phyloP scores from a whole-genome alignment of 148 eudicot species.

The Persicaria tinctoria region DNA sequence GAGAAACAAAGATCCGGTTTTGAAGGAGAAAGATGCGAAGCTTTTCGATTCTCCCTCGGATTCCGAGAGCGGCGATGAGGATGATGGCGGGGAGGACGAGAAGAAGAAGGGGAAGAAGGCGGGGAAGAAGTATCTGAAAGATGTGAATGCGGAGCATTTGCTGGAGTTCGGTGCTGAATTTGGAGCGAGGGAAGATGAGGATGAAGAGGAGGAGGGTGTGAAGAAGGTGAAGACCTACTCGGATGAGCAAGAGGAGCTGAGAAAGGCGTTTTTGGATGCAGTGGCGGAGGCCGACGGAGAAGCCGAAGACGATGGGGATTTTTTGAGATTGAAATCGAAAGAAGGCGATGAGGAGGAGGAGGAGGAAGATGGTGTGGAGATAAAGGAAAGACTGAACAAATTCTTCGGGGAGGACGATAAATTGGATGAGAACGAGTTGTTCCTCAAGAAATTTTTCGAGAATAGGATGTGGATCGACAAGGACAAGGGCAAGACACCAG shows the following conservation, averaged over 20 bases:
- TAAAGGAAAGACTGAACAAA: slow-evolving; percentile 56
- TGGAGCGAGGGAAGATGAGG: slow-evolving; percentile 24
- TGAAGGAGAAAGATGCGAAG: slow-evolving; percentile 44
- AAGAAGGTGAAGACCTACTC: slow-evolving; percentile 35
- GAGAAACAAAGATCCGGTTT: slow-evolving; percentile 54
- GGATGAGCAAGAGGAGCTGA: slow-evolving; percentile 31
- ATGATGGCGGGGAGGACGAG: slow-evolving; percentile 13
- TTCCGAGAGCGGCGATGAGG: slow-evolving; percentile 30
- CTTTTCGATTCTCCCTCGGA: slow-evolving; percentile 41
- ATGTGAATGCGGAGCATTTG: slow-evolving; percentile 65
- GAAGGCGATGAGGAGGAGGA: slow-evolving; percentile 24
- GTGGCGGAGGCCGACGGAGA: slow-evolving; percentile 37
- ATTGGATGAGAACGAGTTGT: slow-evolving; percentile 52
- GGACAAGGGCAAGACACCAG: slow-evolving; percentile 21
- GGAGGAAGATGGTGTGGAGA: slow-evolving; percentile 34
- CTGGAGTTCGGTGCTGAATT: slow-evolving; percentile 66
- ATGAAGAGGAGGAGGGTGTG: slow-evolving; percentile 52
- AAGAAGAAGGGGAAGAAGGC: slow-evolving; percentile 21
- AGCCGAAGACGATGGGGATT: slow-evolving; percentile 8
- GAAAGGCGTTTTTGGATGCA: slow-evolving; percentile 28
- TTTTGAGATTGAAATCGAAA: slow-evolving; percentile 12
- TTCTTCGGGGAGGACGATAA: slow-evolving; percentile 66
- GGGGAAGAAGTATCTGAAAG: slow-evolving; percentile 71
- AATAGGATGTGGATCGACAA: slow-evolving; percentile 70
- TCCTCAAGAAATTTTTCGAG: slow-evolving; percentile 67